Evolutionary conservation across 768 basidiomycete genomes (phyloP).

Genomic region (Tricholoma matsutake): DNA sequence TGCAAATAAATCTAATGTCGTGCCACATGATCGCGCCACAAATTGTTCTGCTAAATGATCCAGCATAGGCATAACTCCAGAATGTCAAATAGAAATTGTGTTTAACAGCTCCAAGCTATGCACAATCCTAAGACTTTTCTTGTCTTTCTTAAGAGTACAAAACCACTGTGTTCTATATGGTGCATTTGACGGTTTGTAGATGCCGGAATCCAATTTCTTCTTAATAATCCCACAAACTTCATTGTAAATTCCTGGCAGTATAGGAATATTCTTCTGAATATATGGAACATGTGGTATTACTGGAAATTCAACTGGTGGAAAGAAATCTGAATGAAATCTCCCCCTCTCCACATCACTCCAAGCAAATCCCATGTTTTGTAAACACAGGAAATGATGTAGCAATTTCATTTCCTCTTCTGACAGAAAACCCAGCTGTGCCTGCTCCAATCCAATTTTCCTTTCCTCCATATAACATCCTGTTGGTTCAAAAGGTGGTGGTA

Average conservation of each 20-base stretch:
- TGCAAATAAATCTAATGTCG: too few species aligned
- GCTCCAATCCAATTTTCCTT: constrained; percentile 11
- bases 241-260: constrained; percentile 27
- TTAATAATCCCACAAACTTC: too few species aligned
- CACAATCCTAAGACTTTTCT: too few species aligned
- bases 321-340: constrained; percentile 22
- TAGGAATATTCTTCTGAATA: constrained; percentile 23
- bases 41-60: too few species aligned
- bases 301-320: too few species aligned
- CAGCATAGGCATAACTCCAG: too few species aligned
- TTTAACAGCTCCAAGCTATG: too few species aligned
- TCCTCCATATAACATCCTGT: constrained; percentile 22
- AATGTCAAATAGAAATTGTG: too few species aligned
- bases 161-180: constrained; percentile 35
- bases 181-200: constrained; percentile 32
- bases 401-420: constrained; percentile 29
- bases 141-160: too few species aligned
- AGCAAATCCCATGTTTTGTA: constrained; percentile 37
- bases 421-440: constrained; percentile 25
- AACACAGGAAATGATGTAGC: too few species aligned
- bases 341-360: constrained; percentile 38
- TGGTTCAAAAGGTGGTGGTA: constrained; percentile 13
- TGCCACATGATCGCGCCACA: too few species aligned
- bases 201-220: constrained; percentile 24
- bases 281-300: too few species aligned